Evolutionary conservation across 345 rosid species (phyloP).

Genomic region (Erysimum cheiranthoides): DNA sequence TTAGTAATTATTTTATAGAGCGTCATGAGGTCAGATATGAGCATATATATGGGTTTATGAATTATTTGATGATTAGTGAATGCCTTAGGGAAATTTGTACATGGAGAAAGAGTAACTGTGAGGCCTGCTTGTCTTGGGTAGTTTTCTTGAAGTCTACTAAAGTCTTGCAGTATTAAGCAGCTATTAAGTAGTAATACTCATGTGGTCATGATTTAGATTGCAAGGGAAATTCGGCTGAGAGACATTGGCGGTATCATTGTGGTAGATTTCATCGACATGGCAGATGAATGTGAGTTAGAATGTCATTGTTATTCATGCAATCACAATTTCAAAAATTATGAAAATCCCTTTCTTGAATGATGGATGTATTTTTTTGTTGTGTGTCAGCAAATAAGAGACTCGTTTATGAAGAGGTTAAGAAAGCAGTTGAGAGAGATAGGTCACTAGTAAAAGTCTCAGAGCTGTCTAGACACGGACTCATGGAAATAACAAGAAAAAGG

Average conservation of each 20-base stretch:
- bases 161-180: slow-evolving; percentile 25
- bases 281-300: slow-evolving; percentile 74
- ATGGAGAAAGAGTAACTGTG: slow-evolving; percentile 23
- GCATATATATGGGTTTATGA: not conserved
- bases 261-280: slow-evolving; percentile 98
- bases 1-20: slow-evolving; percentile 13
- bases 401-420: slow-evolving; percentile 92
- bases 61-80: slow-evolving; percentile 7
- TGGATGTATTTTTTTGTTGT: slow-evolving; percentile 15
- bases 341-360: slow-evolving; percentile 20
- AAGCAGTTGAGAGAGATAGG: slow-evolving; percentile 90
- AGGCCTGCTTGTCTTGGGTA: slow-evolving; percentile 19
- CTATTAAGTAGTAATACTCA: slow-evolving; percentile 13
- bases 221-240: slow-evolving; percentile 94
- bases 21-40: slow-evolving; percentile 8
- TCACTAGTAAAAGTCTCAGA: slow-evolving; percentile 92
- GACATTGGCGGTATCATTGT: slow-evolving; percentile 98
- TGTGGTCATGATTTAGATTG: slow-evolving; percentile 67
- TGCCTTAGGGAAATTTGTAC: slow-evolving; percentile 12
- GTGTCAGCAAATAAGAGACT: slow-evolving; percentile 84
- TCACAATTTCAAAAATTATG: not conserved
- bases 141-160: slow-evolving; percentile 23
- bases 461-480: slow-evolving; percentile 91
- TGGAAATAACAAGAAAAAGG: slow-evolving; percentile 99
- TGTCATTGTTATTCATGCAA: slow-evolving; percentile 35